Percentiles rank a stretch among this genome's conserved stretches.
Conservation (phyloP, 1,139 yeast genomes). For the Candida freyschussii region DNA sequence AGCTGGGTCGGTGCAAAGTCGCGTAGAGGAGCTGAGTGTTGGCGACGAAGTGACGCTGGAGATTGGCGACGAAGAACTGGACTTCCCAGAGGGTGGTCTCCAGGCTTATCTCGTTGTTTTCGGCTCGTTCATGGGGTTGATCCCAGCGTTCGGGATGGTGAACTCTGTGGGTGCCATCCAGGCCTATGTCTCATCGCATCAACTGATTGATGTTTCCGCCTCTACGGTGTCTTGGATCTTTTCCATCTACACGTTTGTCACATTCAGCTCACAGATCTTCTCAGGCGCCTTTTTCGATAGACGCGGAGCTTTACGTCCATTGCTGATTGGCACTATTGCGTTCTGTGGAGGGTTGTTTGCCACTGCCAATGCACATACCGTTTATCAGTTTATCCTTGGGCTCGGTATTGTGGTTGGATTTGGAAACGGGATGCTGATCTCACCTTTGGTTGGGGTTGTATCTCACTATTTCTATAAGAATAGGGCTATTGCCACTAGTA, state of each 20-base stretch:
- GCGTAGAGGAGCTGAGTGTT: too few relatives aligned
- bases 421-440: slow-evolving; percentile 17
- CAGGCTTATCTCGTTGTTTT: slow-evolving; percentile 57
- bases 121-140: slow-evolving; percentile 61
- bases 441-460: slow-evolving; percentile 31
- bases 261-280: slow-evolving; percentile 51
- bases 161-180: slow-evolving; percentile 71
- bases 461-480: slow-evolving; percentile 58
- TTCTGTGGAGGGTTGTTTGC: slow-evolving; percentile 50
- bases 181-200: slow-evolving; percentile 51
- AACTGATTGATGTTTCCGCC: slow-evolving; percentile 40
- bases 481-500: slow-evolving; percentile 57
- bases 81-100: slow-evolving; percentile 58
- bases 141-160: slow-evolving; percentile 61
- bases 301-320: slow-evolving; percentile 48
- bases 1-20: too few relatives aligned
- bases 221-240: slow-evolving; percentile 65
- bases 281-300: slow-evolving; percentile 61
- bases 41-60: too few relatives aligned
- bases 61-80: slow-evolving; percentile 18
- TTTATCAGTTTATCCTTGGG: slow-evolving; percentile 42
- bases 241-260: slow-evolving; percentile 52
- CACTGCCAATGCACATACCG: slow-evolving; percentile 47
- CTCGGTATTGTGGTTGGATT: slow-evolving; percentile 16
- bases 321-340: slow-evolving; percentile 31